Evolutionary conservation across 441 rosid genomes (phyloP), one percentile per base, ranked within the genome.

Genomic region (Erodium texanum): DNA sequence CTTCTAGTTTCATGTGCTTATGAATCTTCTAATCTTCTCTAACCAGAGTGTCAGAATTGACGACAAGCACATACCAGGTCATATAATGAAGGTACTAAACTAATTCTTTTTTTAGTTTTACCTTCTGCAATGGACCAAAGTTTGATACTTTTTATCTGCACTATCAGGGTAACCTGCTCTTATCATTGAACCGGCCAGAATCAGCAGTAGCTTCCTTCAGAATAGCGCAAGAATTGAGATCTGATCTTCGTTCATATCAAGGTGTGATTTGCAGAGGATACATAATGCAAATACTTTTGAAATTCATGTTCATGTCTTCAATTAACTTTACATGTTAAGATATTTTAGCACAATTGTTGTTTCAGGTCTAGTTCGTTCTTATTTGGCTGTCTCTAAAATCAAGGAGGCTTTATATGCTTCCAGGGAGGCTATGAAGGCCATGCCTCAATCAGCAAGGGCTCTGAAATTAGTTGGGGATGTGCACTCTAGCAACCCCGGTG

Each of bases 391-490:
- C 76, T 84, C 87, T 54, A 94, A 89, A 82, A 82, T 85, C 73
- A 94, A 94, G 82, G 97, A 94, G 80, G 99, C 97, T 50, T 80
- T 94, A 69, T 87, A 83, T 81, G 86, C 94, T 36, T 90, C 99
- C 8, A 87, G 99, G 78, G 99, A 89, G 85, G 99, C 98, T 52
- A 92, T 92, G 98, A 94, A 86, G 82, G 93, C 97, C 65, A 94
- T 92, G 97, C 99, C 99, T 77, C 99, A 91, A 75, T 94, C 98
- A 41, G 96, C 99, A 66, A 92, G 88, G 82, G 97, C 97, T 65
- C 75, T 92, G 65, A 94, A 92, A 76, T 79, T 92, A 80, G 99
- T 94, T 52, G 99, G 99, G 67, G 99, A 94, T 82, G 99, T 90
- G 66, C 97, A 94, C 76, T 93, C 97, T 62, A 83, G 85, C 78